phyloP scores from a whole-genome alignment of 495 filamentous ascomycete genomes.

The Aspergillus asperescens region DNA sequence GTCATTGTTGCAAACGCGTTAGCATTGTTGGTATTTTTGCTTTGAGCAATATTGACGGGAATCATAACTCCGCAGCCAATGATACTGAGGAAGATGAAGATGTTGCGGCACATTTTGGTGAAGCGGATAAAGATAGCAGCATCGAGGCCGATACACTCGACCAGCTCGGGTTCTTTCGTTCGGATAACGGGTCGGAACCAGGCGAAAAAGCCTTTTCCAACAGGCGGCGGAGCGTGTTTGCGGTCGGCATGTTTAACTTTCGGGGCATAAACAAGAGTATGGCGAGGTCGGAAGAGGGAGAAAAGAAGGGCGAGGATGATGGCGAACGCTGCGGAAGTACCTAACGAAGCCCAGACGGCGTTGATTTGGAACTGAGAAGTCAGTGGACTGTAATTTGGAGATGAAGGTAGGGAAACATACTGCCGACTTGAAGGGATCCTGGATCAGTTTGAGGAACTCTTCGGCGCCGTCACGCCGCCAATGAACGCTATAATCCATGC shows the following conservation, averaged over 20 bases:
- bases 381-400: not conserved
- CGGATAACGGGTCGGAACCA: conserved; percentile 76
- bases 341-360: conserved; percentile 75
- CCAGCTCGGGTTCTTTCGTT: conserved; percentile 68
- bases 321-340: conserved; percentile 71
- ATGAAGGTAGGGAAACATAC: conserved; percentile 25
- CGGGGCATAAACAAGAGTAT: conserved; percentile 87
- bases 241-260: conserved; percentile 89
- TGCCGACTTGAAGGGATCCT: conserved; percentile 43
- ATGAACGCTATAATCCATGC: conserved; percentile 29
- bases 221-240: conserved; percentile 85
- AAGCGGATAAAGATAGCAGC: conserved; percentile 87
- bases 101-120: conserved; percentile 84
- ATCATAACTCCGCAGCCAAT: conserved; percentile 76
- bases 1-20: conserved; percentile 50
- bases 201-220: conserved; percentile 78
- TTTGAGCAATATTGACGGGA: conserved; percentile 67
- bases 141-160: conserved; percentile 80
- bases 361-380: conserved; percentile 49
- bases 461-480: conserved; percentile 26
- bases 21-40: conserved; percentile 20
- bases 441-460: conserved; percentile 43
- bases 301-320: conserved; percentile 69
- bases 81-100: conserved; percentile 69
- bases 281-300: conserved; percentile 84